phyloP scores from a whole-genome alignment of 352 stramenopile species.

The Thraustotheca clavata region DNA sequence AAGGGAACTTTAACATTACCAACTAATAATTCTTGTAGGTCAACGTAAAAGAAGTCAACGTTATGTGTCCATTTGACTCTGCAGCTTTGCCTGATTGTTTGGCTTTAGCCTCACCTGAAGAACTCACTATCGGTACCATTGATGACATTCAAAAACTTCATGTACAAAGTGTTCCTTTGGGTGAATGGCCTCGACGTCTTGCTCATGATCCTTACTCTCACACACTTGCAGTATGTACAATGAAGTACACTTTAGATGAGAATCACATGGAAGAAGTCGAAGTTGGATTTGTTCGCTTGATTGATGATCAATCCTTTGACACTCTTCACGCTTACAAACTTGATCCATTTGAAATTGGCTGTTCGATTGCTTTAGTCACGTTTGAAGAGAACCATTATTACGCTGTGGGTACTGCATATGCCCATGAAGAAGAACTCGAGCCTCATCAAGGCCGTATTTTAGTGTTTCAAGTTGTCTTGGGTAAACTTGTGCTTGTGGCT shows the following conservation, averaged over 20 bases:
- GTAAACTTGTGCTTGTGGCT: conserved; percentile 81
- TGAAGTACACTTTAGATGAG: conserved; percentile 76
- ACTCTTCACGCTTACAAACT: conserved; percentile 78
- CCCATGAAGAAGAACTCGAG: conserved; percentile 92
- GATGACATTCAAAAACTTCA: conserved; percentile 99
- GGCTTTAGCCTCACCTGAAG: conserved; percentile 91
- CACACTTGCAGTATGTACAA: conserved; percentile 71
- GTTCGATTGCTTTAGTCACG: conserved; percentile 68
- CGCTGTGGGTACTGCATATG: conserved; percentile 86
- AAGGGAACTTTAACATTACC: conserved; percentile 15
- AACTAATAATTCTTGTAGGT: conserved; percentile 21
- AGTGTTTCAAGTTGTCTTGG: conserved; percentile 84
- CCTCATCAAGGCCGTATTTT: conserved; percentile 93
- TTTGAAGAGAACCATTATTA: conserved; percentile 75
- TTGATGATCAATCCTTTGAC: conserved; percentile 97
- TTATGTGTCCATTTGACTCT: conserved; percentile 91
- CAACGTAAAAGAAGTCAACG: conserved; percentile 87
- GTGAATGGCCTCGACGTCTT: conserved; percentile 90
- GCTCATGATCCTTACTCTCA: conserved; percentile 73
- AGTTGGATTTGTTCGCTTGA: conserved; percentile 87
- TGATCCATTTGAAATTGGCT: conserved; percentile 82
- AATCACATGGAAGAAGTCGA: conserved; percentile 73
- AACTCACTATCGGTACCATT: conserved; percentile 94
- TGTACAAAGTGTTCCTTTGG: conserved; percentile 93
- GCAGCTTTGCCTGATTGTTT: conserved; percentile 92